These are phyloP conservation scores for Arthrobotrys sphaeroides DNA, from an alignment of 2,329 filamentous ascomycete genomes.

Conservation along the genomic window DNA sequence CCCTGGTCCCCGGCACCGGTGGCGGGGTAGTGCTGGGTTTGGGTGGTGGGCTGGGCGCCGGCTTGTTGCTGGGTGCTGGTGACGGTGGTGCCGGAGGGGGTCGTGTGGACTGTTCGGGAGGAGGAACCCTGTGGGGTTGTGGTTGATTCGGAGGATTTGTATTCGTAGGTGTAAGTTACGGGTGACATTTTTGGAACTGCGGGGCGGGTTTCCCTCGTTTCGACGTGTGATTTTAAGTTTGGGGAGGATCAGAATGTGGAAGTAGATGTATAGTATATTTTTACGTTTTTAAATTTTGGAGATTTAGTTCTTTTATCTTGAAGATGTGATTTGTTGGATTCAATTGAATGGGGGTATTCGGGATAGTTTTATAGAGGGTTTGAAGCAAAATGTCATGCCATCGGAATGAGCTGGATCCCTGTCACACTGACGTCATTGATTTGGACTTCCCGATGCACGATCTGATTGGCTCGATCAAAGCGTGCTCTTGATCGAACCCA, in stretches of 20 bases:
- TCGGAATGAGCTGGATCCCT: not conserved
- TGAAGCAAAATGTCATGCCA: not conserved
- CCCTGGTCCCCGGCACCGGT: not conserved
- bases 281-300: no score
- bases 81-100: conserved; percentile 38
- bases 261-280: no score
- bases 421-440: not conserved
- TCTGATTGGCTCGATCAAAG: no score
- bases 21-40: conserved; percentile 6
- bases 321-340: no score
- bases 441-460: no score
- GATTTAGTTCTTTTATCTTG: not conserved
- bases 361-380: not conserved
- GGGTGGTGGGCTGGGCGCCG: not conserved
- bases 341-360: not conserved
- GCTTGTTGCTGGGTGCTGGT: conserved; percentile 15
- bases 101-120: conserved; percentile 46
- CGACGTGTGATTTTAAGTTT: no score
- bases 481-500: no score
- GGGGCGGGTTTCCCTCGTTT: no score
- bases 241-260: no score
- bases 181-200: conserved; percentile 9
- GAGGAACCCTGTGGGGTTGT: conserved; percentile 19
- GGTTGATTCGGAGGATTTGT: conserved; percentile 27
- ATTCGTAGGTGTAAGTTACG: conserved; percentile 43